Conservation (phyloP, 345 rosid genomes). For the Stellera chamaejasme region DNA sequence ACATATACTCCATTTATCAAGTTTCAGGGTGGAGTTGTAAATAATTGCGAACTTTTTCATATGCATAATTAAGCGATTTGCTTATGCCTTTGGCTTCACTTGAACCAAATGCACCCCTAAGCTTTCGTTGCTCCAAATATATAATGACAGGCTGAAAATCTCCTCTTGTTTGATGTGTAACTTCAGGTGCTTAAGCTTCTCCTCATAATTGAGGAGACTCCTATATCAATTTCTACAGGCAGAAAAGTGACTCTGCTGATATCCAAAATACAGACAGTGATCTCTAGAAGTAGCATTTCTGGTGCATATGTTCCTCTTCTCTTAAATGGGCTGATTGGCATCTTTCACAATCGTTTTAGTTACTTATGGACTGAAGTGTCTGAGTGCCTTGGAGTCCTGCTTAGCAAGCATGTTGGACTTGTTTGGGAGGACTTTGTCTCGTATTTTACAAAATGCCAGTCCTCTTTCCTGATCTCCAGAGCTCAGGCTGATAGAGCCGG, state of each 20-base stretch:
- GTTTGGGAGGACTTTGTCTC: slow-evolving; percentile 59
- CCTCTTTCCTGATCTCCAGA: slow-evolving; percentile 25
- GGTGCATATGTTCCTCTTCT: slow-evolving; percentile 42
- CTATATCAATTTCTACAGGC: slow-evolving; percentile 55
- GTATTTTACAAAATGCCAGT: slow-evolving; percentile 42
- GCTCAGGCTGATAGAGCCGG: slow-evolving; percentile 26
- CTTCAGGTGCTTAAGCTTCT: slow-evolving; percentile 68
- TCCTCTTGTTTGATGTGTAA: slow-evolving; percentile 12
- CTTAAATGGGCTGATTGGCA: slow-evolving; percentile 68
- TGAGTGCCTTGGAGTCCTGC: slow-evolving; percentile 64
- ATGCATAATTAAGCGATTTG: too few relatives aligned
- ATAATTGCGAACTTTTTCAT: too few relatives aligned
- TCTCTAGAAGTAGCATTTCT: slow-evolving; percentile 62
- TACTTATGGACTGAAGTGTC: slow-evolving; percentile 58
- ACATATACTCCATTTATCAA: too few relatives aligned
- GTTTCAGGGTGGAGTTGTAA: too few relatives aligned
- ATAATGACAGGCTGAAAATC: slow-evolving; percentile 1
- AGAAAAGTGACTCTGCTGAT: slow-evolving; percentile 51
- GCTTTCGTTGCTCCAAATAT: slow-evolving; percentile 4
- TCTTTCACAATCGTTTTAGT: slow-evolving; percentile 62
- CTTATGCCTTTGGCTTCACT: too few relatives aligned
- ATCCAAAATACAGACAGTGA: slow-evolving; percentile 46
- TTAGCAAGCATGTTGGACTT: slow-evolving; percentile 37
- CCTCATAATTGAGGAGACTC: slow-evolving; percentile 52
- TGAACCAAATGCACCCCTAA: background rate